Base-by-base conservation (phyloP, 73 alveolate species). In the Effrenium voratum region DNA sequence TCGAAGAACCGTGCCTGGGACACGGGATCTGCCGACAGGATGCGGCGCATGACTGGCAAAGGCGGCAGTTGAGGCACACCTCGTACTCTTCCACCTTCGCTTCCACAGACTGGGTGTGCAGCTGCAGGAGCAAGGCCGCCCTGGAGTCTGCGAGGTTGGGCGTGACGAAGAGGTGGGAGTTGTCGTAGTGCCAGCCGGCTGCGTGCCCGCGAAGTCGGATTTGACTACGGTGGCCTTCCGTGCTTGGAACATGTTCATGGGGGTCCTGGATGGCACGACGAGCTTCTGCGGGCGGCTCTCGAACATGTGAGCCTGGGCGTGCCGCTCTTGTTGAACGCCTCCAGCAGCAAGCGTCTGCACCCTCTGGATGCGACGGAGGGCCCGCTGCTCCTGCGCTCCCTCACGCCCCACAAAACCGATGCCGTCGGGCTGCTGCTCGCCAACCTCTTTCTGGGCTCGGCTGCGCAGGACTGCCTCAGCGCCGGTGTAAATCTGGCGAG, bases 1-100 rank as follows among this genome's bases (percentile, higher is more conserved):
- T 76, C 32, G 60, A 76, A 76, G 40, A 76, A 76, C 41, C 87
- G 57, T 5, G 87, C 87, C 60, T 76, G 87, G 38, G 87, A n/a
- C 57, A 76, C 87, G 30, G 87, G 87, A 24, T 76, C 87, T 5
- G 63, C 63, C 2, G 87, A 59, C 36, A 76, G 19, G 13, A 76
- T 43, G 16, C 87, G 32, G 3, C 87, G 87, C 87, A 76, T 76
- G 52, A 28, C 60, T 4, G 52, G 15, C 34, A 46, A 59, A 4
- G 63, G 8, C 30, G 87, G 87, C 60, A 76, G 38, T 12, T 15
- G 6, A 28, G 87, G 87, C 36, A 41, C 16, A 40, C 87, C 34
- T 41, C 63, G 10, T 76, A 59, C 87, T 60, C 36, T 10, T 43
- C 60, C 87, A 76, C 5, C 41, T 13, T 13, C n/a, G n/a, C 60